Evolutionary conservation across 179 eudicot genomes (phyloP), one percentile per base, ranked within the genome.

Genomic region (Vitellaria paradoxa): DNA sequence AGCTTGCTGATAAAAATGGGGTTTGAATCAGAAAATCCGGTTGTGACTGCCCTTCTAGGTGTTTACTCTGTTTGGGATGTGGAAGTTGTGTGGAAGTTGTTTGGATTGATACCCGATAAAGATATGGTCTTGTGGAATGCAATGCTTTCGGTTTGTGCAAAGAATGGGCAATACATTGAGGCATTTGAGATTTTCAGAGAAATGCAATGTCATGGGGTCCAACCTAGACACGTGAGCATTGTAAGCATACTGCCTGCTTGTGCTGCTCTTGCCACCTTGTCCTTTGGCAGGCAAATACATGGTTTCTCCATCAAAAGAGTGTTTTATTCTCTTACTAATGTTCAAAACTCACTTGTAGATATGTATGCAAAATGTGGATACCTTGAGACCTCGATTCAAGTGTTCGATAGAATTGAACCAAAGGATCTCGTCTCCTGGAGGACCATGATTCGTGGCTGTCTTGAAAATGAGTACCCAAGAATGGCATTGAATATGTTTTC

Each of bases 281-380:
- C 40, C 5, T 68, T 85, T 63, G 97, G 94, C n/a, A 86, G 81
- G 72, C 84, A 90, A 80, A 77, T 91, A 30, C 97, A 90, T 76
- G 88, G 84, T 52, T 87, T 81, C 72, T 77, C 82, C 60, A 71
- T 85, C 6, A 89, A 79, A 73, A 80, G 60, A 24, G 45, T 69
- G 13, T 75, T 76, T 77, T 60, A 68, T 78, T 70, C 75, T 23
- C 79, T 74, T 71, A 86, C 78, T 50, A 82, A 83, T 83, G 76
- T 88, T 70, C 89, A 84, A 57, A 91, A 91, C 76, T 81, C 94
- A 12, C 87, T 91, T 67, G 72, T 88, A 60, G 86, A 86, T 82
- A 90, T 90, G 97, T 91, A 91, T 81, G 83, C 82, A 53, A 91
- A 90, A 78, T 91, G 94, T 78, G 82, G 92, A 80, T 68, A 71